These are phyloP conservation scores for Termitomyces sp. DNA, from an alignment of 768 basidiomycete species.

Conservation along the genomic window DNA sequence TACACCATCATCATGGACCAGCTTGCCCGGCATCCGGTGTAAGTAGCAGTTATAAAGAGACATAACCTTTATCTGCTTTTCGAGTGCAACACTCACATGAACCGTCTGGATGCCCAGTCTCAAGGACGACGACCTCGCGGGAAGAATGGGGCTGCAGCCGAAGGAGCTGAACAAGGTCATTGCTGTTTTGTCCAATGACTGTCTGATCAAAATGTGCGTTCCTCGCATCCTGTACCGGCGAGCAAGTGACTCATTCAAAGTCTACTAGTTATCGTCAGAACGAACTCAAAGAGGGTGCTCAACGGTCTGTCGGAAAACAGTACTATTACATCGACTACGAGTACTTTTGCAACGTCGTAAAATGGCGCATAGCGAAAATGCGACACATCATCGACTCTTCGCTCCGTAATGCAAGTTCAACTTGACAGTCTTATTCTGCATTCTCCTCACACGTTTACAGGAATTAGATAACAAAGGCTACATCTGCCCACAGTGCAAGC, in stretches of 20 bases:
- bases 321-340: constrained; percentile 98
- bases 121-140: constrained; percentile 92
- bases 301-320: constrained; percentile 80
- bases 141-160: constrained; percentile 80
- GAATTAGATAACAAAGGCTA: constrained; percentile 98
- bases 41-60: constrained; percentile 45
- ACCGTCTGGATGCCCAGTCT: constrained; percentile 47
- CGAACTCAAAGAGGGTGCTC: constrained; percentile 85
- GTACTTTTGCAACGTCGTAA: constrained; percentile 94
- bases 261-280: constrained; percentile 80
- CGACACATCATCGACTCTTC: constrained; percentile 83
- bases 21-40: constrained; percentile 90
- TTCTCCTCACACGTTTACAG: constrained; percentile 33
- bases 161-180: constrained; percentile 90
- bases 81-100: constrained; percentile 15
- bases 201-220: constrained; percentile 71
- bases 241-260: not conserved
- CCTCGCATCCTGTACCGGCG: too few relatives aligned
- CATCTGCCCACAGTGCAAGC: constrained; percentile 85
- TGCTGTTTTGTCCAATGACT: constrained; percentile 73
- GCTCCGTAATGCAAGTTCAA: constrained; percentile 69
- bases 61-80: constrained; percentile 14
- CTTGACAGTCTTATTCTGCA: not conserved
- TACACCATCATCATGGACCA: constrained; percentile 92
- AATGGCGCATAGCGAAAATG: constrained; percentile 96